Percentiles rank a stretch among this genome's conserved stretches.
Evolutionary conservation across 176 grass and related monocot species (phyloP).

Genomic region (Themeda triandra): DNA sequence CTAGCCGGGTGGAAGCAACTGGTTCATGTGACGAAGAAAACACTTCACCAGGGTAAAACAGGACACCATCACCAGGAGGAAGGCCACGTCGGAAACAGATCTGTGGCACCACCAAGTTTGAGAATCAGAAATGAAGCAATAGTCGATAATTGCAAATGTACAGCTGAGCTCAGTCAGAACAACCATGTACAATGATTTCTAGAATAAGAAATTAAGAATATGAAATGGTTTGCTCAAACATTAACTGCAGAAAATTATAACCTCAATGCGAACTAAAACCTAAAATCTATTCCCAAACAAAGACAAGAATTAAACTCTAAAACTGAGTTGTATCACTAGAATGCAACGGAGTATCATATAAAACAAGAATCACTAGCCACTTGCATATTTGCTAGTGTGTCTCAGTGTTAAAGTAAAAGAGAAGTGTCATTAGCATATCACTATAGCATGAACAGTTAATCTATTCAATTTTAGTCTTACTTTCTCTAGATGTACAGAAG

Average conservation of each 20-base stretch:
- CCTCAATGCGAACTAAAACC: background rate
- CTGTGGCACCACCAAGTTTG: constrained; percentile 27
- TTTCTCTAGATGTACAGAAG: background rate
- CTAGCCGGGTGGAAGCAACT: constrained; percentile 80
- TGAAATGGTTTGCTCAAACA: background rate
- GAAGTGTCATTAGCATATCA: background rate
- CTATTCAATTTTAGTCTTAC: background rate
- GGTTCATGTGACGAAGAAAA: constrained; percentile 91
- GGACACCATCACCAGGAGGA: constrained; percentile 89
- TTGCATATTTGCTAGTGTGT: constrained; percentile 9
- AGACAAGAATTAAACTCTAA: background rate
- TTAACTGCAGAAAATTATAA: background rate
- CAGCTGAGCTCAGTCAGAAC: background rate
- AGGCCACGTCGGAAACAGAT: constrained; percentile 89
- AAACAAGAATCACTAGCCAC: background rate
- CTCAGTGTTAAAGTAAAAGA: constrained; percentile 12
- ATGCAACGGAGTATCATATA: background rate
- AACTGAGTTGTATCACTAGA: background rate
- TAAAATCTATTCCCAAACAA: background rate
- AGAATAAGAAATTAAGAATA: background rate
- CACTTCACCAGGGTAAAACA: constrained; percentile 96
- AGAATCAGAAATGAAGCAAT: background rate
- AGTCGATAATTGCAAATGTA: background rate
- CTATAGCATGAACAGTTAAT: background rate
- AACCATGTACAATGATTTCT: background rate